Percentiles rank a stretch among this genome's conserved stretches.
Conservation (phyloP, 2,329 filamentous ascomycete genomes). For the Colletotrichum agaves region DNA sequence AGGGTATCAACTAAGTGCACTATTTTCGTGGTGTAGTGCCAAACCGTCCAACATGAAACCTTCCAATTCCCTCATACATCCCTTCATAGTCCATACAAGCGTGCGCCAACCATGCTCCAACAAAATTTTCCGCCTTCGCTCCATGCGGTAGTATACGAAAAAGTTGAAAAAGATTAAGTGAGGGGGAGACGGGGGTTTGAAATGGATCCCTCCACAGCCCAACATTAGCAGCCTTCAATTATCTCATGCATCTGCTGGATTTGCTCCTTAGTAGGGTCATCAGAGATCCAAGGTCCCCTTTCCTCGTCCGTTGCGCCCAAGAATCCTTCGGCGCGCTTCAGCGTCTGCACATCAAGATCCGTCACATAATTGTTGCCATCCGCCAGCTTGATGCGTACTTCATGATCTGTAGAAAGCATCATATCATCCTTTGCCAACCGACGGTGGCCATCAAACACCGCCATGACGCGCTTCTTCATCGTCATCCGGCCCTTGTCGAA, state of each 20-base stretch:
- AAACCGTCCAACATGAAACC: slow-evolving; percentile 21
- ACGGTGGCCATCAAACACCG: slow-evolving; percentile 88
- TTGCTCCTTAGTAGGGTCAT: slow-evolving; percentile 74
- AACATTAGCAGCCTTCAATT: slow-evolving; percentile 43
- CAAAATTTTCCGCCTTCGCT: slow-evolving; percentile 5
- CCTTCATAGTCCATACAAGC: slow-evolving; percentile 14
- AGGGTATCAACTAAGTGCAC: slow-evolving; percentile 36
- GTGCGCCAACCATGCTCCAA: slow-evolving; percentile 23
- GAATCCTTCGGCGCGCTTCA: slow-evolving; percentile 89
- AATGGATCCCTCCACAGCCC: neutral
- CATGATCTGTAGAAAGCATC: slow-evolving; percentile 96
- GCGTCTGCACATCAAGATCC: slow-evolving; percentile 90
- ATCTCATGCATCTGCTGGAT: slow-evolving; percentile 69
- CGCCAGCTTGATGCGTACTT: slow-evolving; percentile 85
- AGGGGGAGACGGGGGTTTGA: too few relatives aligned
- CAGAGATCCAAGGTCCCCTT: slow-evolving; percentile 84
- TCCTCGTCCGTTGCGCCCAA: slow-evolving; percentile 84
- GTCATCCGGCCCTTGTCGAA: slow-evolving; percentile 94
- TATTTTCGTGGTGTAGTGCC: slow-evolving; percentile 7
- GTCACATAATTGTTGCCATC: slow-evolving; percentile 86
- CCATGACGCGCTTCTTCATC: slow-evolving; percentile 96
- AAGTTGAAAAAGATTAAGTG: neutral
- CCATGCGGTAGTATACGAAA: neutral
- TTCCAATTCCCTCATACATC: slow-evolving; percentile 14
- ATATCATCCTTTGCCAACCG: slow-evolving; percentile 98